These are phyloP conservation scores for Hyphodiscus sp. DNA, from an alignment of 2,329 filamentous ascomycete genomes.

Conservation along the genomic window DNA sequence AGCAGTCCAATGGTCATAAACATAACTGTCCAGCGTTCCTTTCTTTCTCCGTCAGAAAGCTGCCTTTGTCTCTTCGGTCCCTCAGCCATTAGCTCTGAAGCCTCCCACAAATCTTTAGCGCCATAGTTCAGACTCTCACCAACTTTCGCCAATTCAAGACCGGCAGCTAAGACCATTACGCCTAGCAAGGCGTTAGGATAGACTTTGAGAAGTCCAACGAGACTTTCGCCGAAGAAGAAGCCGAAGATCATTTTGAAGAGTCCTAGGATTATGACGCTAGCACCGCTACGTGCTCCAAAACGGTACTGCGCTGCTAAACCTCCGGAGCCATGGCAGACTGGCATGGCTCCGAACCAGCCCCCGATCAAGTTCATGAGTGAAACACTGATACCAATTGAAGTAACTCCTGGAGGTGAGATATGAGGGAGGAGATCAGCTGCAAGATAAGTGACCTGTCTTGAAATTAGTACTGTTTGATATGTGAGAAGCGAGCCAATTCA, in stretches of 20 bases:
- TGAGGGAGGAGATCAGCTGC: conserved; percentile 70
- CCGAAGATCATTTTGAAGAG: conserved; percentile 69
- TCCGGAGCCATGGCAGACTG: conserved; percentile 87
- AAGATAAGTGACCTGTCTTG: conserved; percentile 43
- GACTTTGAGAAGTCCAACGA: conserved; percentile 61
- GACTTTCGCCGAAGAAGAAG: conserved; percentile 63
- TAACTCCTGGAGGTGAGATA: conserved; percentile 62
- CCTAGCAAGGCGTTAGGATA: conserved; percentile 77
- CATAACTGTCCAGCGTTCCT: conserved; percentile 82
- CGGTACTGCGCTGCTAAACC: conserved; percentile 86
- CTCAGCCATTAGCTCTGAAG: conserved; percentile 37
- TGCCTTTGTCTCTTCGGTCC: conserved; percentile 36
- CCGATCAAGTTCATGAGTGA: conserved; percentile 75
- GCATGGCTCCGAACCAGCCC: conserved; percentile 94
- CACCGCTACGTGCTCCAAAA: conserved; percentile 84
- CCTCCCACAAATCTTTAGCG: conserved; percentile 53
- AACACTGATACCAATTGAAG: conserved; percentile 74
- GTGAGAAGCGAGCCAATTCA: background rate
- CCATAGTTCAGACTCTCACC: conserved; percentile 78
- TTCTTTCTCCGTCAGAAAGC: conserved; percentile 60
- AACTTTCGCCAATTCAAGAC: conserved; percentile 79
- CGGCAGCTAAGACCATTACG: conserved; percentile 84
- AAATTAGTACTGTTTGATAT: background rate
- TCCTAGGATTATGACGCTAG: conserved; percentile 76
- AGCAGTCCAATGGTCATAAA: conserved; percentile 77